phyloP scores from a whole-genome alignment of 1,139 yeast species.

The Geotrichum macrosporum region DNA sequence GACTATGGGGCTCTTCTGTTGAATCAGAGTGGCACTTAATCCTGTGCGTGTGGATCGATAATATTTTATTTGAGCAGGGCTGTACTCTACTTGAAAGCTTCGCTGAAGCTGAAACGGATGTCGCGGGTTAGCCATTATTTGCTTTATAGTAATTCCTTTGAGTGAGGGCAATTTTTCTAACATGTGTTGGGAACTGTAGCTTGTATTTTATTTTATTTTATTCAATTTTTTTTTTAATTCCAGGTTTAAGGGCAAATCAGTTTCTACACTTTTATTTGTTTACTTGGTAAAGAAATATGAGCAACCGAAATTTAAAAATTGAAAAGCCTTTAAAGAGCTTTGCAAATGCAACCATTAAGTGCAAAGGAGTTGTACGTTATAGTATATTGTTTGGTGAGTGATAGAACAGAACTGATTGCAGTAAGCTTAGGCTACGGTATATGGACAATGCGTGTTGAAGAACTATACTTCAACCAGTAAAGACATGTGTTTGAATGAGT shows the following conservation, averaged over 20 bases:
- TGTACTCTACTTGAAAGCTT: constrained; percentile 22
- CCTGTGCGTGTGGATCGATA: constrained; percentile 80
- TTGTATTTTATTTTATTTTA: neutral
- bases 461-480: constrained; percentile 53
- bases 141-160: neutral
- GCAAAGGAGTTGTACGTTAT: constrained; percentile 23
- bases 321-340: constrained; percentile 15
- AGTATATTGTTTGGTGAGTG: too few species aligned
- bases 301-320: neutral
- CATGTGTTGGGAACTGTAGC: neutral
- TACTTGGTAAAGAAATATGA: neutral
- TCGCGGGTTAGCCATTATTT: constrained; percentile 8
- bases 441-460: constrained; percentile 60
- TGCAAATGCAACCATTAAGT: constrained; percentile 24
- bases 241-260: neutral
- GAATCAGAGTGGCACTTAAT: constrained; percentile 67
- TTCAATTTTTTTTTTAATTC: neutral
- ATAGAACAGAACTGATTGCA: neutral
- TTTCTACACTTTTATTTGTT: too few species aligned
- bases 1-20: constrained; percentile 83
- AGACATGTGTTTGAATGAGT: constrained; percentile 57
- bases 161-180: too few species aligned
- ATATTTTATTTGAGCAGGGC: constrained; percentile 45
- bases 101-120: constrained; percentile 21
- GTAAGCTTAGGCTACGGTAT: constrained; percentile 31